Evolutionary conservation across 768 basidiomycete genomes (phyloP).

Genomic region (Gloeostereum incarnatum): DNA sequence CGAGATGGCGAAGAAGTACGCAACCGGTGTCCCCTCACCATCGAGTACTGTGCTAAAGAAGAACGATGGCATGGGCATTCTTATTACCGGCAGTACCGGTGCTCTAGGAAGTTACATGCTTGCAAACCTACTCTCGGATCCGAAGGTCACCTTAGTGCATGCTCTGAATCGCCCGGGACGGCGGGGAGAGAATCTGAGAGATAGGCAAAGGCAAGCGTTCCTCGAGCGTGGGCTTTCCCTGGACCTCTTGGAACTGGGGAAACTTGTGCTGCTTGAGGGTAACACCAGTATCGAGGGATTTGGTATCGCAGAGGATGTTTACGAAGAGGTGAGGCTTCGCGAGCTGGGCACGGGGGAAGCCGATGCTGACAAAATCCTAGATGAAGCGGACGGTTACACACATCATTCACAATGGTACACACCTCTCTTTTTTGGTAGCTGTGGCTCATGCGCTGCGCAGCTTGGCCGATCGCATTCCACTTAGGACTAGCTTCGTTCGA

Average conservation of each 20-base stretch:
- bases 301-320: constrained; percentile 16
- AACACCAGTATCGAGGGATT: constrained; percentile 18
- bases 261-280: constrained; percentile 27
- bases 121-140: constrained; percentile 8
- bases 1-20: constrained; percentile 10
- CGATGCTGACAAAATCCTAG: background rate
- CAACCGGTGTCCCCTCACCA: constrained; percentile 2
- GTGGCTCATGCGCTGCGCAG: constrained; percentile 5
- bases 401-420: constrained; percentile 23
- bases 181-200: background rate
- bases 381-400: constrained; percentile 11
- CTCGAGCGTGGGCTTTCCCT: constrained; percentile 21
- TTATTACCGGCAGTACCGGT: constrained; percentile 23
- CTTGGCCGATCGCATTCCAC: constrained; percentile 28
- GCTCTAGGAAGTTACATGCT: constrained; percentile 17
- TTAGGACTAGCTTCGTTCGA: constrained; percentile 23
- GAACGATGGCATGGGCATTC: constrained; percentile 5
- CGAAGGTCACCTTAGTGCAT: constrained; percentile 10
- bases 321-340: constrained; percentile 22
- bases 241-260: constrained; percentile 15
- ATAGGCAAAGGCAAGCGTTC: constrained; percentile 23
- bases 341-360: no score
- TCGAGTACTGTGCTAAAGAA: background rate
- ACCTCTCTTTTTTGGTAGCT: background rate
- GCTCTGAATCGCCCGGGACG: constrained; percentile 10